Conservation (phyloP, 495 filamentous ascomycete species). For the Paragyromitra xinjiangensis region DNA sequence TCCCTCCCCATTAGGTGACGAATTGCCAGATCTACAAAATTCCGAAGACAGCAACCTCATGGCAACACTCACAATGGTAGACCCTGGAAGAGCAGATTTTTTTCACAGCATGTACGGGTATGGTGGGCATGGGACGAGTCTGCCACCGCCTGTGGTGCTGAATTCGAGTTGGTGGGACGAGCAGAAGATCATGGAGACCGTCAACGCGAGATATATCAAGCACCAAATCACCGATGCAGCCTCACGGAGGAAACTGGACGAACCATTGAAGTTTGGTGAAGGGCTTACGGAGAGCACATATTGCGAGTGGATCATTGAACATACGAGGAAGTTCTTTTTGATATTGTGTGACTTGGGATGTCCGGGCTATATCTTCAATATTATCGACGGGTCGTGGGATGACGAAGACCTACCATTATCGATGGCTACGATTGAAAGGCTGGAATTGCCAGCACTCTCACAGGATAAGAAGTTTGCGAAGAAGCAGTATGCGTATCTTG, state of each 20-base stretch:
- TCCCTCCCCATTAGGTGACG: conserved; percentile 1
- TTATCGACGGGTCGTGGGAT: conserved; percentile 86
- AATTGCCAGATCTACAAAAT: conserved; percentile 17
- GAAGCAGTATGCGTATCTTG: conserved; percentile 81
- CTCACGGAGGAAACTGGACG: conserved; percentile 67
- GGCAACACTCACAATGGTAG: conserved; percentile 46
- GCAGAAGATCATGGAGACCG: conserved; percentile 50
- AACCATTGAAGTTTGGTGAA: conserved; percentile 81
- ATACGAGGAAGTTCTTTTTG: conserved; percentile 80
- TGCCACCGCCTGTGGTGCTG: conserved; percentile 41
- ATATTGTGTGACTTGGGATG: conserved; percentile 81
- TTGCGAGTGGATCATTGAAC: conserved; percentile 87
- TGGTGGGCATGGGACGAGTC: conserved; percentile 30
- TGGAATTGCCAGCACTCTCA: conserved; percentile 66
- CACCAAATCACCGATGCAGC: conserved; percentile 47
- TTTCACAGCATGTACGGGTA: conserved; percentile 56
- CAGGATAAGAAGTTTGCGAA: conserved; percentile 79
- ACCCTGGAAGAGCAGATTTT: conserved; percentile 42
- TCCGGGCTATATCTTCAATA: conserved; percentile 83
- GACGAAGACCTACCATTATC: conserved; percentile 87
- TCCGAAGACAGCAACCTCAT: conserved; percentile 11
- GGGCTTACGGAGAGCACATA: conserved; percentile 90
- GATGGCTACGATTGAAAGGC: conserved; percentile 72
- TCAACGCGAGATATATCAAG: conserved; percentile 47
- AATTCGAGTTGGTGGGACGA: conserved; percentile 55